Percentiles rank a stretch among this genome's conserved stretches.
These are phyloP conservation scores for Trypanosoma conorhini DNA, from an alignment of 208 protist species.

Conservation along the genomic window DNA sequence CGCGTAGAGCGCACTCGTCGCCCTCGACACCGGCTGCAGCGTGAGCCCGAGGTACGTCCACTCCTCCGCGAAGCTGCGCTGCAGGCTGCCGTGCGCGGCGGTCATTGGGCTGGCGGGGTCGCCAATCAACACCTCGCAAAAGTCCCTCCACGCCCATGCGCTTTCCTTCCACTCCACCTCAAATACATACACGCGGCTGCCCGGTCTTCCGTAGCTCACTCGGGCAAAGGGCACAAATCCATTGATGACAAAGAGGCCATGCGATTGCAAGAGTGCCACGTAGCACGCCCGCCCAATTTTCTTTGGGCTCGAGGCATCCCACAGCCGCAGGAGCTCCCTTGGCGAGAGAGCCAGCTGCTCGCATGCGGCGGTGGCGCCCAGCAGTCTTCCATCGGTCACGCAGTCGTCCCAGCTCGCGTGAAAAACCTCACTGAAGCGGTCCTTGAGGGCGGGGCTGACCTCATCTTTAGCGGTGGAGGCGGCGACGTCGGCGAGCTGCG, in stretches of 20 bases:
- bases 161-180: slow-evolving; percentile 50
- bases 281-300: slow-evolving; percentile 43
- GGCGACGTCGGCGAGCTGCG: slow-evolving; percentile 13
- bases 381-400: slow-evolving; percentile 26
- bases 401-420: slow-evolving; percentile 25
- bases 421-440: slow-evolving; percentile 37
- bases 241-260: slow-evolving; percentile 70
- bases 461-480: slow-evolving; percentile 27
- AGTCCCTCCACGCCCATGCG: slow-evolving; percentile 48
- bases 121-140: slow-evolving; percentile 53
- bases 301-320: slow-evolving; percentile 29
- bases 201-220: slow-evolving; percentile 40
- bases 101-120: slow-evolving; percentile 24
- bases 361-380: slow-evolving; percentile 48
- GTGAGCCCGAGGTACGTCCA: slow-evolving; percentile 51
- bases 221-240: slow-evolving; percentile 64
- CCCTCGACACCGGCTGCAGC: slow-evolving; percentile 30
- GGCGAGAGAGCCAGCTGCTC: slow-evolving; percentile 32
- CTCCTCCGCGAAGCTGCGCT: slow-evolving; percentile 45
- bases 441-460: slow-evolving; percentile 28
- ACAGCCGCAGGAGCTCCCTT: slow-evolving; percentile 39
- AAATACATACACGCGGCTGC: slow-evolving; percentile 40
- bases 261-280: slow-evolving; percentile 40
- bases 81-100: slow-evolving; percentile 44
- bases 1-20: slow-evolving; percentile 49